phyloP scores from a whole-genome alignment of 108 stramenopile genomes.

The Cyclotella sp. region DNA sequence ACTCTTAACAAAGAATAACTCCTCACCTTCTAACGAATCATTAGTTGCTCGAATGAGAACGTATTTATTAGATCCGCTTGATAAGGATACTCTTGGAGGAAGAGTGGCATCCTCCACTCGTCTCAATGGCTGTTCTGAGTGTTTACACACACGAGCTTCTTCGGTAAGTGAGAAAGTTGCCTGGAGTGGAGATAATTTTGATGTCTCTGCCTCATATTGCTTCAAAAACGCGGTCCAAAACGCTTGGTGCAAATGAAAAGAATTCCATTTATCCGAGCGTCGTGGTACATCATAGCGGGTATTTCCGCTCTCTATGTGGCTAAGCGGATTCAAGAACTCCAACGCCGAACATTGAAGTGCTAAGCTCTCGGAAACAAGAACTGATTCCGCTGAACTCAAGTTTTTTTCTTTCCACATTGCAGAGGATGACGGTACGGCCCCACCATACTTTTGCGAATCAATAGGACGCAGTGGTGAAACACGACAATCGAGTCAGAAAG shows the following conservation, averaged over 20 bases:
- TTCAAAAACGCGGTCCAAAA: slow-evolving; percentile 75
- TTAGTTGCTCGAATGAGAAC: slow-evolving; percentile 42
- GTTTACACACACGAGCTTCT: background rate
- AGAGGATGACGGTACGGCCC: slow-evolving; percentile 56
- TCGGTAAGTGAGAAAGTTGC: slow-evolving; percentile 14
- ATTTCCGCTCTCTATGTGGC: background rate
- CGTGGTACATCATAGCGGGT: slow-evolving; percentile 2
- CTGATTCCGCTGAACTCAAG: slow-evolving; percentile 8
- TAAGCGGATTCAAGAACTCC: slow-evolving; percentile 44
- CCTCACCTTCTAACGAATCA: background rate
- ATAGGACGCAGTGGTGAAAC: no score
- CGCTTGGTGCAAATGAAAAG: slow-evolving; percentile 55
- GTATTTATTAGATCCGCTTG: slow-evolving; percentile 76
- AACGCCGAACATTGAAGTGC: slow-evolving; percentile 79
- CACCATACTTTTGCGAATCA: slow-evolving; percentile 57
- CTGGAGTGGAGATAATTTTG: slow-evolving; percentile 3
- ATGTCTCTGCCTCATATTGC: slow-evolving; percentile 36
- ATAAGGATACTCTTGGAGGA: slow-evolving; percentile 60
- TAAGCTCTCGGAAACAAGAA: slow-evolving; percentile 55
- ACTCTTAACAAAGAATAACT: slow-evolving; percentile 69
- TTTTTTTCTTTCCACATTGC: background rate
- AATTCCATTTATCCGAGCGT: slow-evolving; percentile 61
- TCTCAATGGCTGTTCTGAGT: background rate
- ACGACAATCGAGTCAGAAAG: background rate
- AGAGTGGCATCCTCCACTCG: slow-evolving; percentile 24